Percentiles rank a stretch among this genome's conserved stretches.
phyloP scores from a whole-genome alignment of 2,329 filamentous ascomycete species.

The Trichophyton simii region DNA sequence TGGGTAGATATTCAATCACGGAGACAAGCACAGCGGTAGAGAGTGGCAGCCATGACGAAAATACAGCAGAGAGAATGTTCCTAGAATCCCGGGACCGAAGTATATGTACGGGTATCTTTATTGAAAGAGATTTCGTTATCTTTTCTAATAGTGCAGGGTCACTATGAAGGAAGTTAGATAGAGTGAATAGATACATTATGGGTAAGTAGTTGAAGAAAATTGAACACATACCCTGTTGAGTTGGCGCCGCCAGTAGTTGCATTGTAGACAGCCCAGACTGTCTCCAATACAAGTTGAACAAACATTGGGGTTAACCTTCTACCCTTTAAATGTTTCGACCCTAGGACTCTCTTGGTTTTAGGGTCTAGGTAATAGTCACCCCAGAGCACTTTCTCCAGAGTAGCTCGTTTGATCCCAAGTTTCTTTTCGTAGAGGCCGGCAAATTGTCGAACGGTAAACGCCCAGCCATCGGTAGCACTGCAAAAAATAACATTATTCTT shows the following conservation, averaged over 20 bases:
- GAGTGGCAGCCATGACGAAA: constrained; percentile 79
- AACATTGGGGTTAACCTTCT: constrained; percentile 90
- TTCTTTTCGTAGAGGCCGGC: constrained; percentile 92
- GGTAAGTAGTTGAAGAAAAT: constrained; percentile 10
- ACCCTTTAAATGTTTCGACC: constrained; percentile 84
- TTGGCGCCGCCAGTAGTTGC: constrained; percentile 73
- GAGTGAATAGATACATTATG: neutral
- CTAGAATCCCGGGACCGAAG: constrained; percentile 72
- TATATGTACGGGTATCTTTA: constrained; percentile 74
- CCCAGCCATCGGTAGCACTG: constrained; percentile 97
- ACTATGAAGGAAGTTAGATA: constrained; percentile 33
- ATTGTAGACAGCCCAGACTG: constrained; percentile 90
- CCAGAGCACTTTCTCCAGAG: constrained; percentile 91
- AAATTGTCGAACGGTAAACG: constrained; percentile 91
- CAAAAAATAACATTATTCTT: constrained; percentile 99
- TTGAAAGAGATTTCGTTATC: constrained; percentile 79
- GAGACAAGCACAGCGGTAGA: constrained; percentile 89
- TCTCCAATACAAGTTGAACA: constrained; percentile 88
- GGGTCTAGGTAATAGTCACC: constrained; percentile 93
- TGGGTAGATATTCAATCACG: constrained; percentile 82
- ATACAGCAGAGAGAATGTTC: constrained; percentile 72
- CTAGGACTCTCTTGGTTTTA: constrained; percentile 88
- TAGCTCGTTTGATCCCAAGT: constrained; percentile 76
- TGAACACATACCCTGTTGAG: constrained; percentile 58
- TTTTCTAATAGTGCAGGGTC: constrained; percentile 77